These are phyloP conservation scores for Apodospora peruviana DNA, from an alignment of 495 filamentous ascomycete genomes.

Conservation along the genomic window DNA sequence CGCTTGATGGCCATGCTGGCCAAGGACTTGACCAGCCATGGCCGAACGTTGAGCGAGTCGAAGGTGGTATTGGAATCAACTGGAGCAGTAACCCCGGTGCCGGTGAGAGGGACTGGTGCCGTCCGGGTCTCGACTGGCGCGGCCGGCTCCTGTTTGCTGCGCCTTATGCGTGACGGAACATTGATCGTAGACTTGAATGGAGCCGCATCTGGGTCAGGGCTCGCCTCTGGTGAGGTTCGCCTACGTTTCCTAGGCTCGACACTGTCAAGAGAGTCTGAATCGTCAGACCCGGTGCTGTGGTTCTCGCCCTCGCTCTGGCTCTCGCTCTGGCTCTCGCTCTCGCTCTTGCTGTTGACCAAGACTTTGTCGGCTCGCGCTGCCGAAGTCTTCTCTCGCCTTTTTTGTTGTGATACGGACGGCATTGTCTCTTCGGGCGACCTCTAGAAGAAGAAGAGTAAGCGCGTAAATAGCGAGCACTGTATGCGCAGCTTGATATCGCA, in stretches of 20 bases:
- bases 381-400: too few relatives aligned
- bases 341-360: slow-evolving; percentile 7
- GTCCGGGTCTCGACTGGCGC: too few relatives aligned
- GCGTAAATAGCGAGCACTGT: too few relatives aligned
- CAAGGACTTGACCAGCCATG: slow-evolving; percentile 86
- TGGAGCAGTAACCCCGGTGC: slow-evolving; percentile 28
- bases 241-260: slow-evolving; percentile 43
- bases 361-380: not conserved
- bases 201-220: slow-evolving; percentile 4
- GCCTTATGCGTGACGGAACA: slow-evolving; percentile 47
- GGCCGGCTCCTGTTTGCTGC: slow-evolving; percentile 13
- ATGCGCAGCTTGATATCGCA: too few relatives aligned
- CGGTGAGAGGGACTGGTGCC: too few relatives aligned
- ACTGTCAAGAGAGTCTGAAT: slow-evolving; percentile 43
- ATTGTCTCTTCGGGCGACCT: too few relatives aligned
- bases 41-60: slow-evolving; percentile 64
- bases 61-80: slow-evolving; percentile 60
- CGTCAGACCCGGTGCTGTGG: slow-evolving; percentile 8
- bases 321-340: slow-evolving; percentile 5
- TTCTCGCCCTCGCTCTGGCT: slow-evolving; percentile 6
- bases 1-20: slow-evolving; percentile 79
- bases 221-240: slow-evolving; percentile 27
- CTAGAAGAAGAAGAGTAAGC: too few relatives aligned
- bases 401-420: too few relatives aligned
- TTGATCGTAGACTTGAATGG: slow-evolving; percentile 25